Evolutionary conservation across 345 rosid species (phyloP), one percentile per base, ranked within the genome.

Genomic region (Isatis tinctoria): DNA sequence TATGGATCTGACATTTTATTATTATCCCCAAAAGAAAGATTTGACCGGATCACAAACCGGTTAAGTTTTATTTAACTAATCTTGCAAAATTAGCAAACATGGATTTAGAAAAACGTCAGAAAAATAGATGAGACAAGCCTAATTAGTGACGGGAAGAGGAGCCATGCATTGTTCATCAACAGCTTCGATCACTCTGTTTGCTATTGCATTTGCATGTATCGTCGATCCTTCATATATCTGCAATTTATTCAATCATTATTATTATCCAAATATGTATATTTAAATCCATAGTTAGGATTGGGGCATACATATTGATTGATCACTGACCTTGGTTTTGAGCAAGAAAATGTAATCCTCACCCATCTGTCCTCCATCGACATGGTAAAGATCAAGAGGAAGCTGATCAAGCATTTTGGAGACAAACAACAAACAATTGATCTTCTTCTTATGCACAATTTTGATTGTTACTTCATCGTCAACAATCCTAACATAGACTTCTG

Each of bases 401-500:
- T 89, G 90, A 22, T 91, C 89, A 8, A 93, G 86, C 3, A 86
- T 84, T 78, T 83, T 85, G 48, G 96, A 87, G 17, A 88, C 90
- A 73, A 74, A 77, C 60, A 89, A 73, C 89, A 93, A 78, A 79
- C 96, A 85, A 17, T 93, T 85, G 54, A 85, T 83, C 79, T 86
- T 88, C 89, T 93, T 88, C 39, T 88, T 78, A 72, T 87, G 96
- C 10, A 87, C 83, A 13, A 93, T 81, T 79, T 88, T 90, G 73
- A 93, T 89, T 33, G 94, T 89, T 27, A 91, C 96, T 81, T 91
- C 97, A 22, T 88, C 96, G 28, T 89, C 91, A 11, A 89, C 69
- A 30, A 93, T 85, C 39, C 92, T 88, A 36, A 93, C 96, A 75
- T 93, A 91, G 2, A 91, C 90, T 79, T 91, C 92, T 0, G 89